Conservation (phyloP, 2,329 filamentous ascomycete species). For the Aspergillus thermomutatus region DNA sequence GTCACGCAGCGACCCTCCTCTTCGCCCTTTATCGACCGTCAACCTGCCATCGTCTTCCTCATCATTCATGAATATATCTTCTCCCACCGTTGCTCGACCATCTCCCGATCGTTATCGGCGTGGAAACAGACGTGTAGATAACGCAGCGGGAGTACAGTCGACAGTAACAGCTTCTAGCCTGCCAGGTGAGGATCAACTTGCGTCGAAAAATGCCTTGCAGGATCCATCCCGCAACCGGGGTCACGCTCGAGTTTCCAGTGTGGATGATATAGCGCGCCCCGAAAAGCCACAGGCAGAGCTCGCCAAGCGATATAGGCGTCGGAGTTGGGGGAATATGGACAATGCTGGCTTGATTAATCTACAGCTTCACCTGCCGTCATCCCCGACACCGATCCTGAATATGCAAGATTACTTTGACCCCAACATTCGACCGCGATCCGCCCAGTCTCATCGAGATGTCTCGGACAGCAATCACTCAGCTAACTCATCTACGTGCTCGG, state of each 20-base stretch:
- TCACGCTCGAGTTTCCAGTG: constrained; percentile 58
- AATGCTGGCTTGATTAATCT: constrained; percentile 37
- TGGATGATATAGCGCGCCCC: constrained; percentile 66
- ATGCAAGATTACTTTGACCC: constrained; percentile 35
- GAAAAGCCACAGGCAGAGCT: constrained; percentile 59
- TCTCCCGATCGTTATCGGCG: constrained; percentile 83
- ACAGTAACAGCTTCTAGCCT: constrained; percentile 3
- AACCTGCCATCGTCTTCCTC: constrained; percentile 51
- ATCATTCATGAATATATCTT: constrained; percentile 48
- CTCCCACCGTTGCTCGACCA: constrained; percentile 60
- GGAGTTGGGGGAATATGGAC: constrained; percentile 72
- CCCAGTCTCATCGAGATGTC: constrained; percentile 53
- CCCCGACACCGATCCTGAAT: constrained; percentile 28
- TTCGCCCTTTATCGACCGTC: constrained; percentile 46
- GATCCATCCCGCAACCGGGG: constrained; percentile 42
- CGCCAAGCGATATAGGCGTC: constrained; percentile 72
- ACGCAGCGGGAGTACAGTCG: constrained; percentile 22
- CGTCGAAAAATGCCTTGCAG: constrained; percentile 26
- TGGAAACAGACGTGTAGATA: constrained; percentile 56
- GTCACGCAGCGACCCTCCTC: constrained; percentile 32
- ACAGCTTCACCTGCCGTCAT: constrained; percentile 32
- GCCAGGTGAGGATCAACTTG: constrained; percentile 15
- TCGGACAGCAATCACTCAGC: constrained; percentile 59
- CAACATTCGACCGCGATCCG: constrained; percentile 30
- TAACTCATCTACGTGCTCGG: constrained; percentile 60